Base-by-base conservation (phyloP, 2,329 filamentous ascomycete genomes). In the Leptographium wingfieldii region DNA sequence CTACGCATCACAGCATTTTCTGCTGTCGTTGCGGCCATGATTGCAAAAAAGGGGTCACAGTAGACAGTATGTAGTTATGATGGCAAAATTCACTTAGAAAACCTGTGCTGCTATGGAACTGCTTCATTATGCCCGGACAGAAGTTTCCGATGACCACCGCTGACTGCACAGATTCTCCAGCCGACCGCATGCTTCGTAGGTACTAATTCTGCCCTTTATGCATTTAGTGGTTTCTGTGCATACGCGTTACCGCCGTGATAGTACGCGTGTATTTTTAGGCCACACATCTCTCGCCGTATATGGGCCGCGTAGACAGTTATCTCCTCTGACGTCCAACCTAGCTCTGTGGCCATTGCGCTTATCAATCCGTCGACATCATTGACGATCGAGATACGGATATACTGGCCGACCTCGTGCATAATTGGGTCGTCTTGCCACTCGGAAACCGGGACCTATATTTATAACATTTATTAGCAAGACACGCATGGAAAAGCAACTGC, bases 351-450 rank as follows among this genome's bases (percentile, higher is more conserved):
- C 56, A 63, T 59, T 40, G 62, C 58, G 33, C 57, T 25, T 22
- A 65, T 59, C n/a, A 57, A 57, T 25, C 65, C 64, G 55, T 66
- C 63, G 4, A 57, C 56, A 49, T 66, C 64, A 38, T 59, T 56
- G 12, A 56, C 33, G 9, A 63, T 25, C 3, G 56, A 59, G 3
- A 57, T 25, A 52, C 60, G 49, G 16, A 56, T 49, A 27, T 64
- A 66, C 49, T 55, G 53, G 11, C 71, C 70, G 40, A 65, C 61
- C 61, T 68, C 64, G 62, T 64, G 67, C 52, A 65, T 33, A 19
- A 66, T 61, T 12, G 64, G 65, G 55, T 73, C 69, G 7, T 68
- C 67, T 1, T 70, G 68, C 73, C 73, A 75, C 1, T 63, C 58
- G 0, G 69, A 70, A 3, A 69, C 60, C 0, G 69, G 38, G 38